These are phyloP conservation scores for Vitellaria paradoxa DNA, from an alignment of 179 eudicot species.

Conservation along the genomic window DNA sequence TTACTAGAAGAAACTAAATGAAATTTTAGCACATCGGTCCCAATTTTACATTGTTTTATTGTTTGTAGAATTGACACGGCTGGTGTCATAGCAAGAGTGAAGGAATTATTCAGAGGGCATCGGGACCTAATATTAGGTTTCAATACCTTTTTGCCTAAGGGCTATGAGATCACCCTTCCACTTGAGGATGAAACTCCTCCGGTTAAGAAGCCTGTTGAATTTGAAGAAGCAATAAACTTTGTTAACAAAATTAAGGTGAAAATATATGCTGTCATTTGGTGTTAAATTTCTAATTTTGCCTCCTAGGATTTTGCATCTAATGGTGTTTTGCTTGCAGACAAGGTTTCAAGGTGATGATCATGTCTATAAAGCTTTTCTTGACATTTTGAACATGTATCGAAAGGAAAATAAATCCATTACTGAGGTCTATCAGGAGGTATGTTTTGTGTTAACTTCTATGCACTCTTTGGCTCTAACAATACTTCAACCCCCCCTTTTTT, in stretches of 20 bases:
- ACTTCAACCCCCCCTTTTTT: not conserved
- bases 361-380: constrained; percentile 91
- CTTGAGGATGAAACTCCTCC: constrained; percentile 38
- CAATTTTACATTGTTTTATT: constrained; percentile 5
- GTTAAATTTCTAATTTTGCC: not conserved
- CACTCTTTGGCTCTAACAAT: not conserved
- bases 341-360: constrained; percentile 86
- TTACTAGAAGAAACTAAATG: not conserved
- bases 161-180: constrained; percentile 70
- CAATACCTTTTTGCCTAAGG: constrained; percentile 89
- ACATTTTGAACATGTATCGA: constrained; percentile 80
- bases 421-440: constrained; percentile 89
- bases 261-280: constrained; percentile 1
- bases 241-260: constrained; percentile 94
- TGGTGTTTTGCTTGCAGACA: constrained; percentile 48
- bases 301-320: constrained; percentile 12
- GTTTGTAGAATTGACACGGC: constrained; percentile 68
- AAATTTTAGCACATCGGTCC: constrained; percentile 2
- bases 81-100: constrained; percentile 82
- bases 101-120: constrained; percentile 85
- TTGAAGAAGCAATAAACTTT: constrained; percentile 88
- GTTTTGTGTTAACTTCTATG: constrained; percentile 10
- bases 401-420: constrained; percentile 71
- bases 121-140: constrained; percentile 76
- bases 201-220: constrained; percentile 80